Percentiles rank a stretch among this genome's conserved stretches.
Evolutionary conservation across 768 basidiomycete species (phyloP).

Genomic region (Tephrocybe sp.): DNA sequence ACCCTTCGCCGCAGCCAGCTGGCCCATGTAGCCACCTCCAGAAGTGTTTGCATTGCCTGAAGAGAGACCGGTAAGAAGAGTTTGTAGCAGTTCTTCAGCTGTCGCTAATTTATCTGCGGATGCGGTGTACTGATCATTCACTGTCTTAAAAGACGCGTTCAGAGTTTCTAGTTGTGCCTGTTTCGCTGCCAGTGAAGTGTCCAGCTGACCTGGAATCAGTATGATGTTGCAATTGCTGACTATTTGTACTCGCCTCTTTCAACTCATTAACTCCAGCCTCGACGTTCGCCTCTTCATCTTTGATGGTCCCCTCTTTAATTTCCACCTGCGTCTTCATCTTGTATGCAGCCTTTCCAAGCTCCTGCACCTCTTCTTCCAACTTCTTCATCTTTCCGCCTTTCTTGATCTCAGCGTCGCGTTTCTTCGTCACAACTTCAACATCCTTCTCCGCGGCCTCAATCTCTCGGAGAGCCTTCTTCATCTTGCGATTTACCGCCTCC

Average conservation of each 20-base stretch:
- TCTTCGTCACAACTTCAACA: slow-evolving; percentile 62
- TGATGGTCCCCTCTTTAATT: slow-evolving; percentile 71
- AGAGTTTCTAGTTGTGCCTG: slow-evolving; percentile 56
- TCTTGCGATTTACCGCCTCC: slow-evolving; percentile 43
- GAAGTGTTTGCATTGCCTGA: slow-evolving; percentile 63
- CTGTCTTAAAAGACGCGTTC: slow-evolving; percentile 50
- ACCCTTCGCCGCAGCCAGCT: slow-evolving; percentile 82
- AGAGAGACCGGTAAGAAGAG: slow-evolving; percentile 88
- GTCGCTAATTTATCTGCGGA: slow-evolving; percentile 62
- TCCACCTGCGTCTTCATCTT: slow-evolving; percentile 87
- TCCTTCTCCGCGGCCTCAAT: slow-evolving; percentile 67
- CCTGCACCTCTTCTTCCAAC: slow-evolving; percentile 77
- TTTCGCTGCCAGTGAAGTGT: slow-evolving; percentile 57
- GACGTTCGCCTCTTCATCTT: slow-evolving; percentile 73
- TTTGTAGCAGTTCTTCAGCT: slow-evolving; percentile 92
- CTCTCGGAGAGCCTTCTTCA: slow-evolving; percentile 53
- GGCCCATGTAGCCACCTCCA: slow-evolving; percentile 94
- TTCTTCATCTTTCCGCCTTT: slow-evolving; percentile 93
- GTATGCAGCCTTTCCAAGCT: slow-evolving; percentile 75
- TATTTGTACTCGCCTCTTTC: slow-evolving; percentile 49
- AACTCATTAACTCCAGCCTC: slow-evolving; percentile 53
- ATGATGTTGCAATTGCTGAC: not conserved
- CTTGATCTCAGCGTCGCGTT: slow-evolving; percentile 82
- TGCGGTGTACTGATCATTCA: slow-evolving; percentile 69
- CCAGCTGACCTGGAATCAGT: slow-evolving; percentile 42